Conservation (phyloP, 306 rosid genomes). For the Comarum palustre region DNA sequence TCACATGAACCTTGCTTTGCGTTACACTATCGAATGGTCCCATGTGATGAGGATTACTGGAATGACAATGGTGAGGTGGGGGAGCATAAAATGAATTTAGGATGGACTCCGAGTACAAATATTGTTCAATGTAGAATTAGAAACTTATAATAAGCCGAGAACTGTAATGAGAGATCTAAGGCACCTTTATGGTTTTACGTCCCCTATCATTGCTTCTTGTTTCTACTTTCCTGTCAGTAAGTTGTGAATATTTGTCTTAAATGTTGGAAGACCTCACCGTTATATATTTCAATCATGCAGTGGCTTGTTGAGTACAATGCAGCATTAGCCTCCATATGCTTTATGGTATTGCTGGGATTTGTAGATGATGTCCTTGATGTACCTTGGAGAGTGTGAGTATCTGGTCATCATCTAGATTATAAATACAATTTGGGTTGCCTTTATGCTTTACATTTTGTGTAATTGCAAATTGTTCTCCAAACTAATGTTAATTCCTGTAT, state of each 20-base stretch:
- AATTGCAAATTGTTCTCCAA: conserved; percentile 5
- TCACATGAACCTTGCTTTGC: neutral
- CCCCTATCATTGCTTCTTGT: neutral
- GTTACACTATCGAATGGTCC: neutral
- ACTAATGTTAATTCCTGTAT: conserved; percentile 25
- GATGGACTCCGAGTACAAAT: neutral
- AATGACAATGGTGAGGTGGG: neutral
- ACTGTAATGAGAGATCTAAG: neutral
- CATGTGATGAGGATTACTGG: neutral
- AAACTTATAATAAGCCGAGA: neutral
- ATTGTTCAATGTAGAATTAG: neutral
- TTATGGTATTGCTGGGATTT: conserved; percentile 94
- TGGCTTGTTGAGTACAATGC: conserved; percentile 99
- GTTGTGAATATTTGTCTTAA: neutral
- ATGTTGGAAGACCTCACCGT: conserved; percentile 16
- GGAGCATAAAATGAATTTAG: neutral
- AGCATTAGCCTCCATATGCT: conserved; percentile 84
- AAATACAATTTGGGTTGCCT: neutral
- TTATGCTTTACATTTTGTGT: neutral
- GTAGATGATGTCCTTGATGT: conserved; percentile 96
- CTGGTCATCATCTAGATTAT: neutral
- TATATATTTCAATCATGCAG: conserved; percentile 51
- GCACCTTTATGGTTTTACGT: neutral
- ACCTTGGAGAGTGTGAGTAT: conserved; percentile 99
- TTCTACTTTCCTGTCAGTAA: neutral